These are phyloP conservation scores for Phialocephala sp. DNA, from an alignment of 2,329 filamentous ascomycete genomes.

Conservation along the genomic window DNA sequence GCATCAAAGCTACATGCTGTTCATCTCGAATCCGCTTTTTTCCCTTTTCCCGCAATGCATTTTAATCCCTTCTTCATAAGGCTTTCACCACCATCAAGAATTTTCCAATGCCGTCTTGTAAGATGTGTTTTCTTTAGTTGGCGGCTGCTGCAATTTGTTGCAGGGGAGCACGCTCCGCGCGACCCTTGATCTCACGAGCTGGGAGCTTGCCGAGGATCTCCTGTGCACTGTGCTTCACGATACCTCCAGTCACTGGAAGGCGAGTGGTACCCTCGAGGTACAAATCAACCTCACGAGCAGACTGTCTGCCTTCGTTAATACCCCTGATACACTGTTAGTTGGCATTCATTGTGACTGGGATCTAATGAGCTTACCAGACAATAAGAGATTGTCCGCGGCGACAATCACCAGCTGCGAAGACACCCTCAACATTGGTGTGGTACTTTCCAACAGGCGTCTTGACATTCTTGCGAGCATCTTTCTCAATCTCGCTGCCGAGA, in stretches of 20 bases:
- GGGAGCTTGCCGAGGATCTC: constrained; percentile 58
- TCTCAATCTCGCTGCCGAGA: constrained; percentile 86
- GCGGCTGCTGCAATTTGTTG: too few relatives aligned
- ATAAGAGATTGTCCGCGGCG: constrained; percentile 93
- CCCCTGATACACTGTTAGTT: constrained; percentile 63
- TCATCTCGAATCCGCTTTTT: too few relatives aligned
- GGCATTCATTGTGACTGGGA: not conserved
- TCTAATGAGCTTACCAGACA: constrained; percentile 75
- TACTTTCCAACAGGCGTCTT: constrained; percentile 92
- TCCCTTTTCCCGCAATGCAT: too few relatives aligned
- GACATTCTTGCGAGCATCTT: constrained; percentile 92
- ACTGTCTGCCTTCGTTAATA: constrained; percentile 95
- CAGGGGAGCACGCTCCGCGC: too few relatives aligned
- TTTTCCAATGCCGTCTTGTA: too few relatives aligned
- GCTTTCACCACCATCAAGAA: too few relatives aligned
- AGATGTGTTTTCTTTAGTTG: too few relatives aligned
- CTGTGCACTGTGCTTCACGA: constrained; percentile 81
- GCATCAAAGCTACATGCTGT: too few relatives aligned
- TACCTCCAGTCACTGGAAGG: constrained; percentile 90
- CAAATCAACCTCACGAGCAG: constrained; percentile 88
- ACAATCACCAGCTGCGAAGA: constrained; percentile 95
- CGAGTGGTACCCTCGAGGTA: constrained; percentile 81
- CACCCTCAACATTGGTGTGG: constrained; percentile 82
- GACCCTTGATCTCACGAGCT: too few relatives aligned
- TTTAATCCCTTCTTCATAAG: too few relatives aligned